A percentile compares a stretch with the other conserved stretches of the same genome.
phyloP scores from a whole-genome alignment of 2,329 filamentous ascomycete genomes.

The Trichoderma sp. region DNA sequence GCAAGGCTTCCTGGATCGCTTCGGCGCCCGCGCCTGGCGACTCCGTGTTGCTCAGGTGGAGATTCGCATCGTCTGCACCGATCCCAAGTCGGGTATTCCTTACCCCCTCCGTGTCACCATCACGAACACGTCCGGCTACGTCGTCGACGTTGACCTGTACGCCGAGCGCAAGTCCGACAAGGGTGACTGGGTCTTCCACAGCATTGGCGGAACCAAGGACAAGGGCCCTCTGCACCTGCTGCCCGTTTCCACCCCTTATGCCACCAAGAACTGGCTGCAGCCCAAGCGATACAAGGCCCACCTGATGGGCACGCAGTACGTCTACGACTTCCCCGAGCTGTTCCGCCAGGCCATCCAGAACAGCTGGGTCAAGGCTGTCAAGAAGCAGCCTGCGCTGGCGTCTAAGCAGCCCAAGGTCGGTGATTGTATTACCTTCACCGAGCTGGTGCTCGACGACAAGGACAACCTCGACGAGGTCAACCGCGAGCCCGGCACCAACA shows the following conservation, averaged over 20 bases:
- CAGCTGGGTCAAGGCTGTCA: constrained; percentile 78
- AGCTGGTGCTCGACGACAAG: constrained; percentile 91
- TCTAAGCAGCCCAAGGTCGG: constrained; percentile 82
- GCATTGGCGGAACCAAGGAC: constrained; percentile 92
- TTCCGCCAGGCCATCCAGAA: constrained; percentile 98
- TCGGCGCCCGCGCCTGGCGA: constrained; percentile 92
- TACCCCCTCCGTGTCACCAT: constrained; percentile 95
- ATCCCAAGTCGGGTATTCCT: constrained; percentile 77
- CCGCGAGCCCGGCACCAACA: constrained; percentile 93
- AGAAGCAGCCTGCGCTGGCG: constrained; percentile 71
- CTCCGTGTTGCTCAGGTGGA: constrained; percentile 96
- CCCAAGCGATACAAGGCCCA: constrained; percentile 99
- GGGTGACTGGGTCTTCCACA: constrained; percentile 98
- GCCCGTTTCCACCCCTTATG: constrained; percentile 87
- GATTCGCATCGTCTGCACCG: constrained; percentile 97
- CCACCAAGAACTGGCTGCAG: constrained; percentile 97
- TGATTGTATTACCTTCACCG: constrained; percentile 90
- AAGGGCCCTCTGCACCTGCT: constrained; percentile 94
- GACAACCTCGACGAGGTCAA: constrained; percentile 92
- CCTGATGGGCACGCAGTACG: constrained; percentile 98
- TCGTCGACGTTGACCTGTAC: constrained; percentile 97
- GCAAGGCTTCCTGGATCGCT: constrained; percentile 93
- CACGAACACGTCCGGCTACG: constrained; percentile 96
- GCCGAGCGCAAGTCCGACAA: constrained; percentile 97
- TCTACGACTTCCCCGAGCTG: constrained; percentile 99